Evolutionary conservation across 2,329 filamentous ascomycete genomes (phyloP).

Genomic region (Fusarium sp.): DNA sequence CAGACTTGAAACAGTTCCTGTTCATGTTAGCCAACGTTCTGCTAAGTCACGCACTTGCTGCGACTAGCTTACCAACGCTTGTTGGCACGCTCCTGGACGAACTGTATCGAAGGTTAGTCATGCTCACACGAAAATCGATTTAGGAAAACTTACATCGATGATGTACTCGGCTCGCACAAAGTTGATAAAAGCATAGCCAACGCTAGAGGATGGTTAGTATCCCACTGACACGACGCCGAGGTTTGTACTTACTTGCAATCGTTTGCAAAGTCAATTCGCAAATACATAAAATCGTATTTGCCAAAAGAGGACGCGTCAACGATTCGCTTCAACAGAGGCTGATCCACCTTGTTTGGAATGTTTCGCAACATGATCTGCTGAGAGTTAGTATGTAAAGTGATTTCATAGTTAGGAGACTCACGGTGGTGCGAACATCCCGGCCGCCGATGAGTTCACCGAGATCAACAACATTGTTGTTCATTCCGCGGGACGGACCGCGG

Average conservation of each 20-base stretch:
- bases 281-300: conserved; percentile 94
- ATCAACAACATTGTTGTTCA: conserved; percentile 73
- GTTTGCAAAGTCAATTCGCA: conserved; percentile 90
- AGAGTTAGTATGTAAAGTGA: neutral
- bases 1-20: conserved; percentile 85
- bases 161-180: conserved; percentile 82
- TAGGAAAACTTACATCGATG: conserved; percentile 69
- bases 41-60: neutral
- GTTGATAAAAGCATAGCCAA: conserved; percentile 98
- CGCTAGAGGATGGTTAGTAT: conserved; percentile 67
- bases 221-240: neutral
- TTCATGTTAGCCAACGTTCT: conserved; percentile 12
- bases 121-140: neutral
- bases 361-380: conserved; percentile 91
- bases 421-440: conserved; percentile 81
- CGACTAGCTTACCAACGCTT: conserved; percentile 72
- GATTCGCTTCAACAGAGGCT: conserved; percentile 82
- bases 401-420: conserved; percentile 57
- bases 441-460: conserved; percentile 60
- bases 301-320: conserved; percentile 85
- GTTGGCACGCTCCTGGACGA: conserved; percentile 78
- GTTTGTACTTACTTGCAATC: conserved; percentile 79
- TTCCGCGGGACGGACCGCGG: neutral
- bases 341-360: conserved; percentile 90
- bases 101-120: conserved; percentile 63